Percentiles rank a stretch among this genome's conserved stretches.
Evolutionary conservation across 2,329 filamentous ascomycete genomes (phyloP).

Genomic region (Sclerotinia minor): DNA sequence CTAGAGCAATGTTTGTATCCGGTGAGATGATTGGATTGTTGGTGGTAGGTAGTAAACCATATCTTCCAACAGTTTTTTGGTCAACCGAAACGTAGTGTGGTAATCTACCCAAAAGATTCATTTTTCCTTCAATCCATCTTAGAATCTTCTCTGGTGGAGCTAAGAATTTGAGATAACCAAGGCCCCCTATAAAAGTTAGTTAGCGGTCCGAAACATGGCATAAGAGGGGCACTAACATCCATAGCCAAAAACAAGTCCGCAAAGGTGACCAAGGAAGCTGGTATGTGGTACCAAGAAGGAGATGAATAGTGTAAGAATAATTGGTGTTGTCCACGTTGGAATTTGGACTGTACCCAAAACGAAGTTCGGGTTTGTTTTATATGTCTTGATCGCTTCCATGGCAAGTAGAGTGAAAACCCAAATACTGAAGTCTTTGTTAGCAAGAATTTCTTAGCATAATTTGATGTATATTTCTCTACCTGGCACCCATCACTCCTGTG

Average conservation of each 20-base stretch:
- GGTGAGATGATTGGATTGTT: conserved; percentile 43
- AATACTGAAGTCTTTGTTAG: conserved; percentile 56
- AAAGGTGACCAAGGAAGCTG: conserved; percentile 83
- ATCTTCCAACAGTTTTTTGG: conserved; percentile 92
- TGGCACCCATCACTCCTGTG: conserved; percentile 76
- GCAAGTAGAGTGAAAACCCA: conserved; percentile 90
- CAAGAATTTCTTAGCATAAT: conserved; percentile 10
- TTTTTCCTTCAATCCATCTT: conserved; percentile 82
- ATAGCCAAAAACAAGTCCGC: conserved; percentile 82
- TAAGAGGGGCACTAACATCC: conserved; percentile 59
- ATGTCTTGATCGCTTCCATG: conserved; percentile 83
- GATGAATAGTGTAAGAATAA: conserved; percentile 73
- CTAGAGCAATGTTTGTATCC: conserved; percentile 51
- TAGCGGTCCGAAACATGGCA: conserved; percentile 4
- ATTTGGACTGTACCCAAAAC: conserved; percentile 64
- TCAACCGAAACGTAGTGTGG: conserved; percentile 94
- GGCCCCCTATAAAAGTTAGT: conserved; percentile 59
- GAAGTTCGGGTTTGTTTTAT: conserved; percentile 77
- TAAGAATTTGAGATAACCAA: conserved; percentile 86
- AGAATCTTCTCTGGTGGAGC: conserved; percentile 86
- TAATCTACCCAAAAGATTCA: conserved; percentile 79
- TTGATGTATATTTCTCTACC: conserved; percentile 51
- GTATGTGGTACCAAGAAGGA: conserved; percentile 77
- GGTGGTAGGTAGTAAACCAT: conserved; percentile 76
- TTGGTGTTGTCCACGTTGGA: conserved; percentile 87